Conservation (phyloP, 495 filamentous ascomycete genomes). For the Annulohypoxylon bovei region DNA sequence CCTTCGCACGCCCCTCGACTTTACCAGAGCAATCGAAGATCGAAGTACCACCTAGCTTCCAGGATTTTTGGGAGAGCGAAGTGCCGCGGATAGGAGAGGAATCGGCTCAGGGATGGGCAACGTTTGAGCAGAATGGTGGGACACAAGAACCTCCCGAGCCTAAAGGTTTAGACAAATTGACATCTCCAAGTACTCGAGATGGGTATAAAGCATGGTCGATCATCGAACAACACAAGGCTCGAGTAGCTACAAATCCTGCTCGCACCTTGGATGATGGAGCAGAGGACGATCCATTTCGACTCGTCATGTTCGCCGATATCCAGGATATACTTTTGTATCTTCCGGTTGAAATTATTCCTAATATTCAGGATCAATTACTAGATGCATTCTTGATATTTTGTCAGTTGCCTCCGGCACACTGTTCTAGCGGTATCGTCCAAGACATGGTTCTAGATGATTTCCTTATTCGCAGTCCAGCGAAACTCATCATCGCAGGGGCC, state of each 20-base stretch:
- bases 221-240: conserved; percentile 63
- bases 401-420: conserved; percentile 65
- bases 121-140: conserved; percentile 54
- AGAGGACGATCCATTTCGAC: conserved; percentile 80
- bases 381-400: conserved; percentile 77
- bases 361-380: conserved; percentile 60
- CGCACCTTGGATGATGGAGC: conserved; percentile 70
- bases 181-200: conserved; percentile 46
- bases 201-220: conserved; percentile 67
- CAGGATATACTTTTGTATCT: conserved; percentile 68
- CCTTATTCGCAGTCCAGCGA: conserved; percentile 36
- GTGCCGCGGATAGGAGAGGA: conserved; percentile 80
- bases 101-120: conserved; percentile 74
- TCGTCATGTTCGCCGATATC: conserved; percentile 83
- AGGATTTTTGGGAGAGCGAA: conserved; percentile 89
- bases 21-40: conserved; percentile 39
- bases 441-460: conserved; percentile 51
- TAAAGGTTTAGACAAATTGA: conserved; percentile 25
- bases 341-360: conserved; percentile 45
- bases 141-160: conserved; percentile 52
- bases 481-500: conserved; percentile 5
- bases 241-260: conserved; percentile 67
- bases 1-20: conserved; percentile 64
- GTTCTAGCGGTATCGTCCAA: conserved; percentile 21
- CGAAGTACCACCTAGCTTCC: conserved; percentile 59